These are phyloP conservation scores for Lentinula raphanica DNA, from an alignment of 768 basidiomycete species.

Conservation along the genomic window DNA sequence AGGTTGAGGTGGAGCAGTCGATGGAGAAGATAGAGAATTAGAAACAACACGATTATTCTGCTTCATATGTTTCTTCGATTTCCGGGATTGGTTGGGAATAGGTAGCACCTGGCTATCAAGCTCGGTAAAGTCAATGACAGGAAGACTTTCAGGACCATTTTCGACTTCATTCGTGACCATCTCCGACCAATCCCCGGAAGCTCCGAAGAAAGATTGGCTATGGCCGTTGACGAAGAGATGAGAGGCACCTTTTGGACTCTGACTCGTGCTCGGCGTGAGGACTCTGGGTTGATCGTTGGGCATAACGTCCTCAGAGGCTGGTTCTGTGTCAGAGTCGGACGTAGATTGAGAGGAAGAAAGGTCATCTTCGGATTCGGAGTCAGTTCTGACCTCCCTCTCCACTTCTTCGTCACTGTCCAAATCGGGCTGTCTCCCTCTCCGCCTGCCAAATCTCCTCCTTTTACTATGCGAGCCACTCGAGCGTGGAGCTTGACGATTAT, in stretches of 20 bases:
- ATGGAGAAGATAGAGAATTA: slow-evolving; percentile 23
- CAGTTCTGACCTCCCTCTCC: slow-evolving; percentile 63
- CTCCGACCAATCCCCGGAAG: slow-evolving; percentile 68
- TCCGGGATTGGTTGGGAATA: slow-evolving; percentile 29
- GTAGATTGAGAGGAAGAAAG: slow-evolving; percentile 53
- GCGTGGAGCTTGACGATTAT: slow-evolving; percentile 15
- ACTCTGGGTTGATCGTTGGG: slow-evolving; percentile 46
- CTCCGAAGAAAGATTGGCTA: slow-evolving; percentile 47
- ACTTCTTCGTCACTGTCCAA: slow-evolving; percentile 77
- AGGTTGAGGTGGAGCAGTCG: slow-evolving; percentile 24
- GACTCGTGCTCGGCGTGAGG: slow-evolving; percentile 65
- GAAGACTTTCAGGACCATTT: slow-evolving; percentile 63
- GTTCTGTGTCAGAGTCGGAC: slow-evolving; percentile 70
- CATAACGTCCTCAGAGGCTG: slow-evolving; percentile 57
- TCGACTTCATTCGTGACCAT: slow-evolving; percentile 73
- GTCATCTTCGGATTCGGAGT: slow-evolving; percentile 63
- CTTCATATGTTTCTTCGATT: slow-evolving; percentile 35
- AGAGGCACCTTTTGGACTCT: slow-evolving; percentile 45
- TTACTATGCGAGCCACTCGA: background rate
- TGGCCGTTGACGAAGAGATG: slow-evolving; percentile 23
- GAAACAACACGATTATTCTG: slow-evolving; percentile 23
- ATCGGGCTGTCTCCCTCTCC: slow-evolving; percentile 56
- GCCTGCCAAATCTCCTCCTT: slow-evolving; percentile 39
- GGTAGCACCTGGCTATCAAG: slow-evolving; percentile 37
- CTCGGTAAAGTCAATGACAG: slow-evolving; percentile 78